A percentile compares a stretch with the other conserved stretches of the same genome.
phyloP scores from a whole-genome alignment of 192 early-diverging fungal species.

The Umbelopsis vinacea region DNA sequence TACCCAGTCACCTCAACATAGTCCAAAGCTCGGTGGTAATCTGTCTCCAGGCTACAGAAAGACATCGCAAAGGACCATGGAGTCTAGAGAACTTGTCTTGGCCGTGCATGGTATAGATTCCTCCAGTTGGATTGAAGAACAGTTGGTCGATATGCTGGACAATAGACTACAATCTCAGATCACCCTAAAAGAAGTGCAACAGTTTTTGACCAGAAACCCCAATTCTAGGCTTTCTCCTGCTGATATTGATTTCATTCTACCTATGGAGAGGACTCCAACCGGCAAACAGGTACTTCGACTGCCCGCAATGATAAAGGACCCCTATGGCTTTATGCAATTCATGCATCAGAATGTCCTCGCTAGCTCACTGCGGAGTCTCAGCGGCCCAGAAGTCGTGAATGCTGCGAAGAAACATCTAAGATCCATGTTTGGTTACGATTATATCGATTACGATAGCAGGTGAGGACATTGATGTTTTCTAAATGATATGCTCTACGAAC shows the following conservation, averaged over 20 bases:
- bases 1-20: slow-evolving; percentile 13
- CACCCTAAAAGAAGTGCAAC: slow-evolving; percentile 63
- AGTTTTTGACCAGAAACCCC: slow-evolving; percentile 71
- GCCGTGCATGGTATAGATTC: slow-evolving; percentile 77
- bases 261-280: slow-evolving; percentile 53
- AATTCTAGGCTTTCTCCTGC: slow-evolving; percentile 65
- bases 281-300: slow-evolving; percentile 48
- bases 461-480: neutral
- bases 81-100: slow-evolving; percentile 60
- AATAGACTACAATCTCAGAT: slow-evolving; percentile 62
- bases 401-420: slow-evolving; percentile 46
- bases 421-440: slow-evolving; percentile 18
- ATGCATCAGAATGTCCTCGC: slow-evolving; percentile 65
- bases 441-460: slow-evolving; percentile 5
- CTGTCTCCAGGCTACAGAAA: slow-evolving; percentile 46
- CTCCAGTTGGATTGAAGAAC: slow-evolving; percentile 57
- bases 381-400: slow-evolving; percentile 44
- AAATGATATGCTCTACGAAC: neutral
- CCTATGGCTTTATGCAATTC: slow-evolving; percentile 65
- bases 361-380: slow-evolving; percentile 45
- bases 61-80: slow-evolving; percentile 28
- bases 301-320: slow-evolving; percentile 57
- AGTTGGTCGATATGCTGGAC: slow-evolving; percentile 69
- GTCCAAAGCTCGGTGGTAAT: slow-evolving; percentile 35
- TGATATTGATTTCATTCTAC: slow-evolving; percentile 82